Evolutionary conservation across 768 basidiomycete species (phyloP).

Genomic region (Lactarius pseudohatsudake): DNA sequence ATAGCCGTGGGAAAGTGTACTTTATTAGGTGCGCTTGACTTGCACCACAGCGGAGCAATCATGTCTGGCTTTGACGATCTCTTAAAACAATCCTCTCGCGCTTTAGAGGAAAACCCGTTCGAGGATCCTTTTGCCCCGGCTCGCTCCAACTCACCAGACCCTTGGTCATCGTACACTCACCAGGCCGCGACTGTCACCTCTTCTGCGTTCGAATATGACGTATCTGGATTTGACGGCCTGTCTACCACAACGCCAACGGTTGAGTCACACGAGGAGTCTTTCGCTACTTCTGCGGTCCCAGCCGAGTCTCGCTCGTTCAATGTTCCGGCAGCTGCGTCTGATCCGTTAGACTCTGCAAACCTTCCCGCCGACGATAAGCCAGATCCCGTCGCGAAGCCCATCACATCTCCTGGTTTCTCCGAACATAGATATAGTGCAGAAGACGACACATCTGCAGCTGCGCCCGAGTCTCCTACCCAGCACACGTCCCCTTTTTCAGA

Average conservation of each 20-base stretch:
- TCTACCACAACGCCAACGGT: conserved; percentile 12
- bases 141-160: conserved; percentile 33
- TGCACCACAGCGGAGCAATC: neutral
- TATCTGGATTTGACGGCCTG: conserved; percentile 18
- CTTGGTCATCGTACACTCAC: conserved; percentile 30
- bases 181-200: conserved; percentile 4
- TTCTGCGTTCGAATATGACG: conserved; percentile 26
- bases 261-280: neutral
- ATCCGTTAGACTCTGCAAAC: conserved; percentile 46
- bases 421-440: conserved; percentile 55
- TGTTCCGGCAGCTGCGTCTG: conserved; percentile 21
- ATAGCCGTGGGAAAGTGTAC: neutral
- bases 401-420: conserved; percentile 36
- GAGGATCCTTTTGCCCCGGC: conserved; percentile 33
- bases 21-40: neutral
- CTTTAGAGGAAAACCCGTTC: conserved; percentile 34
- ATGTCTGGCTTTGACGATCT: conserved; percentile 35
- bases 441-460: conserved; percentile 9
- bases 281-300: neutral
- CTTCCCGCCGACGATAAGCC: conserved; percentile 30
- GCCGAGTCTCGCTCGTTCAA: conserved; percentile 6
- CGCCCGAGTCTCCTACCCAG: conserved; percentile 32
- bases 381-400: conserved; percentile 24
- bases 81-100: conserved; percentile 29
- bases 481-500: conserved; percentile 19